Evolutionary conservation across 2,329 filamentous ascomycete genomes (phyloP).

Genomic region (Blastomyces silverae): DNA sequence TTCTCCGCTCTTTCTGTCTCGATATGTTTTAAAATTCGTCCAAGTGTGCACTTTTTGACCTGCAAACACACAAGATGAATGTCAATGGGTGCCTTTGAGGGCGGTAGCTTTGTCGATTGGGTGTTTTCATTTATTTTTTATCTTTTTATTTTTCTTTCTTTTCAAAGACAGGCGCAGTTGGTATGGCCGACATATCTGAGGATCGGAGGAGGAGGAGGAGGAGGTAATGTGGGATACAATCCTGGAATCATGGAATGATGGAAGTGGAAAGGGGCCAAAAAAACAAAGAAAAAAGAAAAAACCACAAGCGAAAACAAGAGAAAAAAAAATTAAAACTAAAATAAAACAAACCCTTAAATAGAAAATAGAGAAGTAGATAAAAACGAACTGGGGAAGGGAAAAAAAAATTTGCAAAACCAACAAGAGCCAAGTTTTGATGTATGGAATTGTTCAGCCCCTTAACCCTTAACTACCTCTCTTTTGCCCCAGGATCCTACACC

Average conservation of each 20-base stretch:
- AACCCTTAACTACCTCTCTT: too few species aligned
- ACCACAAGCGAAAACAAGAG: not conserved
- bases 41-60: not conserved
- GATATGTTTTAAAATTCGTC: not conserved
- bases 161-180: not conserved
- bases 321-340: not conserved
- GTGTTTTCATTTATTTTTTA: not conserved
- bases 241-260: too few species aligned
- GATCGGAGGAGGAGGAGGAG: not conserved
- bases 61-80: not conserved
- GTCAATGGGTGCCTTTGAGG: not conserved
- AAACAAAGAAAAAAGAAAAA: not conserved
- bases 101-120: not conserved
- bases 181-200: not conserved
- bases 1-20: not conserved
- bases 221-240: not conserved
- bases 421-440: not conserved
- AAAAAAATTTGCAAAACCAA: not conserved
- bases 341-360: not conserved
- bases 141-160: not conserved
- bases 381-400: not conserved
- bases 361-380: not conserved
- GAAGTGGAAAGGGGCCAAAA: not conserved
- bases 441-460: too few species aligned
- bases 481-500: too few species aligned